Percentiles rank a stretch among this genome's conserved stretches.
Conservation (phyloP, 208 protist genomes). For the Herpetomonas samuelpessoai region DNA sequence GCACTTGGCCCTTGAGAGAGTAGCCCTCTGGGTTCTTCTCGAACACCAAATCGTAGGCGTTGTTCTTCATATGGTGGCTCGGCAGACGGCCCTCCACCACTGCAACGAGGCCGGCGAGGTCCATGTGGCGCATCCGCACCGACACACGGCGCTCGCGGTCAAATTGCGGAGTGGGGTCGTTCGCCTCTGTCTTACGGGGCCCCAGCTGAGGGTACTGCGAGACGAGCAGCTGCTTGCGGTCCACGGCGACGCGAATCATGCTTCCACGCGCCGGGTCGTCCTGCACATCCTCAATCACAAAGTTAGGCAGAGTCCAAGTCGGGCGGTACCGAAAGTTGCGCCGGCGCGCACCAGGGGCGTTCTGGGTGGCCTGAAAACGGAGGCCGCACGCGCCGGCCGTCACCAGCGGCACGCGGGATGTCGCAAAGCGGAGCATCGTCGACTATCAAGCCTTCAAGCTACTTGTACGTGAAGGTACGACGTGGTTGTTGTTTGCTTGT, state of each 20-base stretch:
- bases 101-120: slow-evolving; percentile 67
- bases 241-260: slow-evolving; percentile 78
- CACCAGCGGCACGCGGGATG: slow-evolving; percentile 1
- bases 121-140: slow-evolving; percentile 71
- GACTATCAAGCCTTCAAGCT: background rate
- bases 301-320: slow-evolving; percentile 52
- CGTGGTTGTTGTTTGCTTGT: too few species aligned
- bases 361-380: slow-evolving; percentile 1
- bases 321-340: slow-evolving; percentile 5
- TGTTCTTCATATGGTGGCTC: slow-evolving; percentile 67
- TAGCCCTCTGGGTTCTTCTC: slow-evolving; percentile 60
- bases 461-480: too few species aligned
- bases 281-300: slow-evolving; percentile 86
- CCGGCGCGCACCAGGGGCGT: background rate
- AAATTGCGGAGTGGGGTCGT: slow-evolving; percentile 84
- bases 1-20: slow-evolving; percentile 61
- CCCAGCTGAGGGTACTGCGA: slow-evolving; percentile 88
- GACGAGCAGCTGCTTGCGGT: slow-evolving; percentile 72
- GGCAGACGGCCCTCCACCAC: slow-evolving; percentile 57
- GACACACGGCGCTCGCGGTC: slow-evolving; percentile 74
- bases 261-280: slow-evolving; percentile 67
- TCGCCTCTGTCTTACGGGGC: slow-evolving; percentile 79
- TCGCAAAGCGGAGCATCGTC: slow-evolving; percentile 10
- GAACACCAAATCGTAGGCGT: slow-evolving; percentile 73
- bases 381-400: background rate